phyloP scores from a whole-genome alignment of 306 rosid genomes.

The Benincasa hispida region DNA sequence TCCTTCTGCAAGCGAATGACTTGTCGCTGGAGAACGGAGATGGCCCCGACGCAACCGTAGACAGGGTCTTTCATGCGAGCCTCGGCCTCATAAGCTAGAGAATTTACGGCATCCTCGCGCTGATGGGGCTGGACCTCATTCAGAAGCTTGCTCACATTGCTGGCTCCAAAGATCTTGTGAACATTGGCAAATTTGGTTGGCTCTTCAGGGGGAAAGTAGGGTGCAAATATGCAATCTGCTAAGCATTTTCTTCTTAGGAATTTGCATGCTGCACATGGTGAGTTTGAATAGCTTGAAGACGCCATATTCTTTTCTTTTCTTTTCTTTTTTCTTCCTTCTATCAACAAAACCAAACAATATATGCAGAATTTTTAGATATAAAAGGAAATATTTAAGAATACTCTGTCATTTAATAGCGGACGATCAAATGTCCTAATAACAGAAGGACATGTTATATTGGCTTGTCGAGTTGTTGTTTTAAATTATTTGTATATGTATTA shows the following conservation, averaged over 20 bases:
- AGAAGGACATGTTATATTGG: no score
- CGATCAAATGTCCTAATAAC: no score
- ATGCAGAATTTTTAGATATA: no score
- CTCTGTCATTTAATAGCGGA: no score
- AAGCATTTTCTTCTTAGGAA: slow-evolving; percentile 79
- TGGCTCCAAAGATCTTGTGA: slow-evolving; percentile 93
- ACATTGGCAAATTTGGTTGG: slow-evolving; percentile 79
- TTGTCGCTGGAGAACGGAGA: slow-evolving; percentile 71
- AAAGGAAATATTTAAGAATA: no score
- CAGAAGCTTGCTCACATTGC: slow-evolving; percentile 80
- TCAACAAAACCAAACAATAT: not conserved
- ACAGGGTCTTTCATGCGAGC: slow-evolving; percentile 89
- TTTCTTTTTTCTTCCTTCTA: not conserved
- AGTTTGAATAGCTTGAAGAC: slow-evolving; percentile 33
- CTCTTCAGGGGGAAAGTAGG: slow-evolving; percentile 88
- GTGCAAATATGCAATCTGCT: slow-evolving; percentile 72
- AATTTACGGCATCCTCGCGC: slow-evolving; percentile 80
- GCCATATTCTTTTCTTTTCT: slow-evolving; percentile 39
- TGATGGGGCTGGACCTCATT: slow-evolving; percentile 74
- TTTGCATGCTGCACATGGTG: slow-evolving; percentile 97
- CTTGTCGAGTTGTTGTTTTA: no score
- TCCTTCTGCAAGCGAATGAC: slow-evolving; percentile 72
- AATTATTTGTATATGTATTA: no score
- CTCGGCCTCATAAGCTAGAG: slow-evolving; percentile 90
- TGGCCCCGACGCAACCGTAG: slow-evolving; percentile 84